Conservation (phyloP, 768 basidiomycete species). For the Amanita polypyramis region DNA sequence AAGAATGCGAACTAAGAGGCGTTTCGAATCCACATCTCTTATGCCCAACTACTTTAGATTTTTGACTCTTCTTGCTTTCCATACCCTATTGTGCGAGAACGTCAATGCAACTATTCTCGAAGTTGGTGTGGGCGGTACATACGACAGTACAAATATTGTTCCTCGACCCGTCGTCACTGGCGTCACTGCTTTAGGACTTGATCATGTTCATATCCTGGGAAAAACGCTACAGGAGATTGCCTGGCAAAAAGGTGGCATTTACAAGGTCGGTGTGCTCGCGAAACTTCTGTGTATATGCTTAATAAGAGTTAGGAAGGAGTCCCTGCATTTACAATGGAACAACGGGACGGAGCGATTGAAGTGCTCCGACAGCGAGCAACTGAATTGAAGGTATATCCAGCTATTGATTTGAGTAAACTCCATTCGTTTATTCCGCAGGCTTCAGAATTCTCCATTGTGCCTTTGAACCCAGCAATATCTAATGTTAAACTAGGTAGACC, state of each 20-base stretch:
- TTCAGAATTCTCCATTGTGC: slow-evolving; percentile 58
- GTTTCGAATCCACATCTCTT: slow-evolving; percentile 36
- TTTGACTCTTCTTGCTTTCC: slow-evolving; percentile 85
- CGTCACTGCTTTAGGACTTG: slow-evolving; percentile 83
- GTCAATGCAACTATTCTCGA: slow-evolving; percentile 91
- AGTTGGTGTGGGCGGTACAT: slow-evolving; percentile 90
- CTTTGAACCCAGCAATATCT: slow-evolving; percentile 37
- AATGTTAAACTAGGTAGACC: slow-evolving; percentile 51
- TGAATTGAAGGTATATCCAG: slow-evolving; percentile 46
- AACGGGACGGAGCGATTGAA: slow-evolving; percentile 56
- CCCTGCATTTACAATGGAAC: slow-evolving; percentile 77
- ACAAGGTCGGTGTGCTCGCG: slow-evolving; percentile 48
- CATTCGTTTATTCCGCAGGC: slow-evolving; percentile 29
- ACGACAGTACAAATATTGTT: slow-evolving; percentile 94
- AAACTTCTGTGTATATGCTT: slow-evolving; percentile 1
- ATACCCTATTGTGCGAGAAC: slow-evolving; percentile 72
- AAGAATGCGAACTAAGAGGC: slow-evolving; percentile 26
- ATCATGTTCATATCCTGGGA: slow-evolving; percentile 83
- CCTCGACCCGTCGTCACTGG: slow-evolving; percentile 87
- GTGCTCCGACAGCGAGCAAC: slow-evolving; percentile 59
- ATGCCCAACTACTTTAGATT: slow-evolving; percentile 95
- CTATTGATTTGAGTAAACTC: not conserved
- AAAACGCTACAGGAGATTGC: slow-evolving; percentile 86
- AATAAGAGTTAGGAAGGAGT: slow-evolving; percentile 46
- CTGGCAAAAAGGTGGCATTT: slow-evolving; percentile 94